Conservation (phyloP, 805 yeast species). For the Wickerhamiella qilinensis region DNA sequence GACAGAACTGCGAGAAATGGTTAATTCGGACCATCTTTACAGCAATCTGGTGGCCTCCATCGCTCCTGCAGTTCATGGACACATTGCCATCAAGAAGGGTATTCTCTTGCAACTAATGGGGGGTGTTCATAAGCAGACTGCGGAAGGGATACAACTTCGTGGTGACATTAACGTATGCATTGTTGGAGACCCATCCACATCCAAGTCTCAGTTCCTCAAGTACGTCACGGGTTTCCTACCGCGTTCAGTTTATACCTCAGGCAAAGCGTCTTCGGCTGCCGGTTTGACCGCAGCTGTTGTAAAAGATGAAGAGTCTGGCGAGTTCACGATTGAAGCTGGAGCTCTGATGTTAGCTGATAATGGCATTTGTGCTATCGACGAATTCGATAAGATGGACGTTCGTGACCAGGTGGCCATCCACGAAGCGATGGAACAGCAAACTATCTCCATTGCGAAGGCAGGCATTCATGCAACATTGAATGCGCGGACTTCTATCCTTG, state of each 20-base stretch:
- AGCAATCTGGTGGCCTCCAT: slow-evolving; percentile 71
- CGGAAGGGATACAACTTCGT: slow-evolving; percentile 86
- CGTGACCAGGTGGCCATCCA: slow-evolving; percentile 96
- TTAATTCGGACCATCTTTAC: slow-evolving; percentile 72
- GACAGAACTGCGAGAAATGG: slow-evolving; percentile 75
- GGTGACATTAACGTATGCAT: slow-evolving; percentile 94
- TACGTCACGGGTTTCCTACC: slow-evolving; percentile 86
- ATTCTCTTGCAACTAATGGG: slow-evolving; percentile 74
- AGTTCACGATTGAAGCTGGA: slow-evolving; percentile 95
- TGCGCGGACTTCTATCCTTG: slow-evolving; percentile 89
- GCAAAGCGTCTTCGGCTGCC: slow-evolving; percentile 97
- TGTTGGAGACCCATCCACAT: slow-evolving; percentile 96
- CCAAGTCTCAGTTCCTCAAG: slow-evolving; percentile 89
- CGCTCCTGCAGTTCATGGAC: slow-evolving; percentile 95
- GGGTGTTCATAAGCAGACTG: slow-evolving; percentile 87
- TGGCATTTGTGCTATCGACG: slow-evolving; percentile 97
- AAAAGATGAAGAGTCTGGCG: slow-evolving; percentile 93
- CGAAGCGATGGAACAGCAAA: slow-evolving; percentile 99
- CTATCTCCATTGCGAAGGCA: slow-evolving; percentile 95
- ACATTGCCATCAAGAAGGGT: slow-evolving; percentile 87
- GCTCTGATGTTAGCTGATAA: slow-evolving; percentile 97
- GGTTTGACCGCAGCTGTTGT: slow-evolving; percentile 98
- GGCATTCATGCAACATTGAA: slow-evolving; percentile 96
- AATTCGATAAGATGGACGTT: slow-evolving; percentile 94
- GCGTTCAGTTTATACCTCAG: slow-evolving; percentile 90